A percentile compares a stretch with the other conserved stretches of the same genome.
Conservation (phyloP, 257 asterid genomes). For the Echium plantagineum region DNA sequence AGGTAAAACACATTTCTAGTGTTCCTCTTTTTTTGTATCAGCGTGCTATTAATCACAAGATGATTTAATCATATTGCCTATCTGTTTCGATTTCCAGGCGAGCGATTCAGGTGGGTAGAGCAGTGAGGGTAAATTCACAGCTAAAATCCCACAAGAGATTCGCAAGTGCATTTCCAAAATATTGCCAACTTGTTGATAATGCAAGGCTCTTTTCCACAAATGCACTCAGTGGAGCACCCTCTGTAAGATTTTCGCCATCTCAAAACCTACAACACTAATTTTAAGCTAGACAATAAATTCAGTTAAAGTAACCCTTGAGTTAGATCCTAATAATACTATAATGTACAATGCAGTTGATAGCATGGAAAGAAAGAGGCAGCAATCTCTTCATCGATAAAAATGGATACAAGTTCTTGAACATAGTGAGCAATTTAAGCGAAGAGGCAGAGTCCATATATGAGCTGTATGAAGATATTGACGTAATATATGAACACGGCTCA, state of each 20-base stretch:
- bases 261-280: not conserved
- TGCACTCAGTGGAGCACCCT: conserved; percentile 44
- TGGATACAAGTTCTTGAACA: conserved; percentile 46
- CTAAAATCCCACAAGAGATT: conserved; percentile 86
- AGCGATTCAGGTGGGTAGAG: conserved; percentile 77
- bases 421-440: conserved; percentile 47
- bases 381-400: conserved; percentile 51
- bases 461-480: conserved; percentile 31
- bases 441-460: conserved; percentile 72
- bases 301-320: not conserved
- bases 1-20: conserved; percentile 28
- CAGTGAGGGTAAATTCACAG: conserved; percentile 83
- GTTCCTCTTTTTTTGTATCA: not conserved
- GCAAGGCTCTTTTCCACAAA: conserved; percentile 79
- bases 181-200: conserved; percentile 66
- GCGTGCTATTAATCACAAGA: not conserved
- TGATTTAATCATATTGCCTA: too few species aligned
- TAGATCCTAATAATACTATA: not conserved
- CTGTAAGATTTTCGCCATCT: conserved; percentile 21
- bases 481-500: conserved; percentile 27
- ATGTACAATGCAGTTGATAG: conserved; percentile 49
- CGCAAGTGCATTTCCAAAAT: conserved; percentile 59
- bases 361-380: conserved; percentile 82
- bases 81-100: conserved; percentile 34
- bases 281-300: not conserved